These are phyloP conservation scores for Cryptococcus sp. DNA, from an alignment of 1,284 basidiomycete species.

Conservation along the genomic window DNA sequence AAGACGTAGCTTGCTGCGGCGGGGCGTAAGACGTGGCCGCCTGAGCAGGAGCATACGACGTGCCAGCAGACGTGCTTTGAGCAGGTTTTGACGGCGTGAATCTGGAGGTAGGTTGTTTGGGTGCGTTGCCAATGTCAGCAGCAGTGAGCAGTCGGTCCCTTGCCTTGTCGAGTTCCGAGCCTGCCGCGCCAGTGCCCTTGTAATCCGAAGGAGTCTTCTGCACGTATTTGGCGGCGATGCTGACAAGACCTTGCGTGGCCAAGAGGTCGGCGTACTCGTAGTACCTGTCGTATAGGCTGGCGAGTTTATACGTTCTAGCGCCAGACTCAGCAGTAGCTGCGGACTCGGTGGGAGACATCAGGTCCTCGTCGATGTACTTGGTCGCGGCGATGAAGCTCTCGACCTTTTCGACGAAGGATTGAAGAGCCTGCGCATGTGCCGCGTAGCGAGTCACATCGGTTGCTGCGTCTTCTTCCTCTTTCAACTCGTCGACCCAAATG, in stretches of 20 bases:
- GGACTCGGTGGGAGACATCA: slow-evolving; percentile 58
- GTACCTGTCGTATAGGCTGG: slow-evolving; percentile 86
- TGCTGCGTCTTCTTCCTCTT: slow-evolving; percentile 72
- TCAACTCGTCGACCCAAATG: slow-evolving; percentile 91
- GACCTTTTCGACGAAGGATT: slow-evolving; percentile 96
- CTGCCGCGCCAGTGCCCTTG: slow-evolving; percentile 61
- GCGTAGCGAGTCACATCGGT: slow-evolving; percentile 66
- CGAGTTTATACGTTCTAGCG: slow-evolving; percentile 77
- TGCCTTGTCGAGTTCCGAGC: slow-evolving; percentile 63
- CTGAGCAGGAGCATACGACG: slow-evolving; percentile 13
- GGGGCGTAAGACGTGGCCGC: slow-evolving; percentile 4
- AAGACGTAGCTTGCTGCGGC: slow-evolving; percentile 7
- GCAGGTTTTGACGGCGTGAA: slow-evolving; percentile 8
- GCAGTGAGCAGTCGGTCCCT: slow-evolving; percentile 57
- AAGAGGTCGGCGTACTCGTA: slow-evolving; percentile 94
- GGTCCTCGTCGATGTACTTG: slow-evolving; percentile 79
- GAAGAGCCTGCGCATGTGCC: slow-evolving; percentile 83
- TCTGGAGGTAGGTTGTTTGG: slow-evolving; percentile 4
- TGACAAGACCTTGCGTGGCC: slow-evolving; percentile 83
- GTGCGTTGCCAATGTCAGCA: slow-evolving; percentile 26
- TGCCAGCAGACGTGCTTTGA: slow-evolving; percentile 14
- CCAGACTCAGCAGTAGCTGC: slow-evolving; percentile 57
- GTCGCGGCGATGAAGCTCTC: slow-evolving; percentile 90
- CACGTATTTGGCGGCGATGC: slow-evolving; percentile 79
- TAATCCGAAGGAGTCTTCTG: slow-evolving; percentile 80